phyloP scores from a whole-genome alignment of 2,329 filamentous ascomycete genomes.

The Teratosphaeria nubilosa region DNA sequence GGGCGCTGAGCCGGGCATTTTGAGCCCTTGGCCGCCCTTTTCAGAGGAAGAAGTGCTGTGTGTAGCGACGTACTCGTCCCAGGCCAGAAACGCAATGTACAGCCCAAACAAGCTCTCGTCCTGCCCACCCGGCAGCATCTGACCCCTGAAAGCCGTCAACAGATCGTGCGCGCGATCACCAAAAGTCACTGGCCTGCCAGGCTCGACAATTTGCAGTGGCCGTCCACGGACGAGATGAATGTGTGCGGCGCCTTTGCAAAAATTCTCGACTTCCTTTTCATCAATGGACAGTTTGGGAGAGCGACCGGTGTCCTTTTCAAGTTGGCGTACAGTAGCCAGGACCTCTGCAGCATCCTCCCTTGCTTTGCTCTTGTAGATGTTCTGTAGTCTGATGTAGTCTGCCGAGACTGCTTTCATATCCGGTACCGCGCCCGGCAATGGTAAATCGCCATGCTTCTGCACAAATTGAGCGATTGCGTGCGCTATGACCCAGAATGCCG shows the following conservation, averaged over 20 bases:
- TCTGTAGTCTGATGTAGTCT: constrained; percentile 83
- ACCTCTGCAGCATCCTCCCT: constrained; percentile 69
- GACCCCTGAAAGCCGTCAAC: constrained; percentile 29
- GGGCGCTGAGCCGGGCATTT: constrained; percentile 28
- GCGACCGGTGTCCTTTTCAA: constrained; percentile 42
- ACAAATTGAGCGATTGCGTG: constrained; percentile 71
- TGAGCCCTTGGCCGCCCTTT: constrained; percentile 23
- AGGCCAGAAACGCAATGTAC: constrained; percentile 43
- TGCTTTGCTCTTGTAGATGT: constrained; percentile 84
- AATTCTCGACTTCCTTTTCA: constrained; percentile 69
- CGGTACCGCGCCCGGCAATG: constrained; percentile 75
- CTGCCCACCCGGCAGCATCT: constrained; percentile 10
- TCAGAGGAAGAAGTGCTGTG: constrained; percentile 25
- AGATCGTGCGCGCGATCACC: constrained; percentile 41
- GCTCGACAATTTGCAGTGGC: constrained; percentile 39
- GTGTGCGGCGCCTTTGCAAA: constrained; percentile 91
- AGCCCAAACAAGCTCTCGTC: constrained; percentile 35
- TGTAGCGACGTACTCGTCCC: constrained; percentile 36
- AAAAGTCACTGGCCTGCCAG: constrained; percentile 26
- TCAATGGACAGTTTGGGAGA: constrained; percentile 40
- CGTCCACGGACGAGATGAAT: constrained; percentile 72
- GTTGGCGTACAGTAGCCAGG: constrained; percentile 49
- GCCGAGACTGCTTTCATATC: constrained; percentile 96
- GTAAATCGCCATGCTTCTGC: constrained; percentile 59
- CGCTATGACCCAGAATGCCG: constrained; percentile 83